Conservation (phyloP, 192 early-diverging fungal species). For the Gaertneriomyces semiglobifer region DNA sequence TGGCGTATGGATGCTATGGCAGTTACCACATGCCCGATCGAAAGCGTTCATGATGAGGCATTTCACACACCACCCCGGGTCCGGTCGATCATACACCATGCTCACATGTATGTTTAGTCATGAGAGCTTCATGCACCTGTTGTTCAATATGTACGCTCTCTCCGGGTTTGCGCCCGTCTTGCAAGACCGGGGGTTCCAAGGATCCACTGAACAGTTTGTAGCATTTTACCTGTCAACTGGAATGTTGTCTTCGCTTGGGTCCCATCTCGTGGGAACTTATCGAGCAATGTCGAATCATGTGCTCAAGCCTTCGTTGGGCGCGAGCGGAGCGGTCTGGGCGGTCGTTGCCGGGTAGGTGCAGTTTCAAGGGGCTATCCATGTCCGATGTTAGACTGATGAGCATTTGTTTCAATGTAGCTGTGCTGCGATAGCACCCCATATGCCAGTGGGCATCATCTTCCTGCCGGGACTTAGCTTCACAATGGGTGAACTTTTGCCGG, state of each 20-base stretch:
- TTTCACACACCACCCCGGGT: constrained; percentile 77
- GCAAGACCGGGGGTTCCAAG: constrained; percentile 9
- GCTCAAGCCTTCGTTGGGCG: constrained; percentile 71
- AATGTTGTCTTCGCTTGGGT: constrained; percentile 60
- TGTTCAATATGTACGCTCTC: constrained; percentile 78
- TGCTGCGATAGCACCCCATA: constrained; percentile 20
- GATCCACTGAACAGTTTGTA: constrained; percentile 29
- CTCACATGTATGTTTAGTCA: constrained; percentile 80
- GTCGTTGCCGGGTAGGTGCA: constrained; percentile 52
- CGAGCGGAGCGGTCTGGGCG: constrained; percentile 77
- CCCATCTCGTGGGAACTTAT: constrained; percentile 52
- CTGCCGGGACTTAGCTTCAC: constrained; percentile 48
- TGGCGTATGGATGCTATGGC: constrained; percentile 76
- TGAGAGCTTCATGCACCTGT: constrained; percentile 66
- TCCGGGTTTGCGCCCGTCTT: constrained; percentile 35
- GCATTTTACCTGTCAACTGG: constrained; percentile 78
- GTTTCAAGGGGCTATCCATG: not conserved
- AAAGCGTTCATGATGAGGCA: constrained; percentile 67
- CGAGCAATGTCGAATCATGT: not conserved
- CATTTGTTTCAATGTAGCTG: not conserved
- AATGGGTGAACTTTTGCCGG: constrained; percentile 62
- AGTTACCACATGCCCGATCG: constrained; percentile 47
- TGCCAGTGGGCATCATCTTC: constrained; percentile 32
- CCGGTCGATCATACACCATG: constrained; percentile 66
- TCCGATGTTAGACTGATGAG: not conserved